phyloP scores from a whole-genome alignment of 371 early-diverging fungal genomes.

The Apophysomyces elegans region DNA sequence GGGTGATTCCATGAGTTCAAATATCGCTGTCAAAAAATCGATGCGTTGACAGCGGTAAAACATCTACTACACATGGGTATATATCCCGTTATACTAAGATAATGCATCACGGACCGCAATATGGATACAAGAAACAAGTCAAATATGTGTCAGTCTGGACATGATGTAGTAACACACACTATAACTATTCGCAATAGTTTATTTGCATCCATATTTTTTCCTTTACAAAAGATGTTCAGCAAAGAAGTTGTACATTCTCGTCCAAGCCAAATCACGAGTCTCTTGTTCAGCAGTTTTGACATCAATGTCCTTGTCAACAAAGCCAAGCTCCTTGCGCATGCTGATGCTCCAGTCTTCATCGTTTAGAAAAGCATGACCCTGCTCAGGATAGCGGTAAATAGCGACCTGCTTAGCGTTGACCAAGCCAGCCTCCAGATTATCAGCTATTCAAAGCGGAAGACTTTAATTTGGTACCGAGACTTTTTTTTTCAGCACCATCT shows the following conservation, averaged over 20 bases:
- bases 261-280: constrained; percentile 45
- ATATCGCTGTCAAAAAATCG: too few relatives aligned
- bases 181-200: too few relatives aligned
- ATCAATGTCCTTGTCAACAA: constrained; percentile 33
- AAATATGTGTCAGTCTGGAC: too few relatives aligned
- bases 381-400: constrained; percentile 40
- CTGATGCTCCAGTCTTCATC: constrained; percentile 40
- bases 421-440: constrained; percentile 21
- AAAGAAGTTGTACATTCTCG: constrained; percentile 42
- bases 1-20: too few relatives aligned
- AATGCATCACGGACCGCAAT: too few relatives aligned
- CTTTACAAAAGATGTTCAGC: constrained; percentile 11
- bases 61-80: too few relatives aligned
- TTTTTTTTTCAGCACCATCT: neutral
- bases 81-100: too few relatives aligned
- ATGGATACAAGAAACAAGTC: too few relatives aligned
- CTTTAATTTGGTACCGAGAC: neutral
- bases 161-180: too few relatives aligned
- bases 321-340: constrained; percentile 37
- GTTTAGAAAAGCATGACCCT: constrained; percentile 57
- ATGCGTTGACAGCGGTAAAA: too few relatives aligned
- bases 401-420: constrained; percentile 28
- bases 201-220: neutral
- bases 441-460: constrained; percentile 9
- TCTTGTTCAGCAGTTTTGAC: constrained; percentile 25